Evolutionary conservation across 2,329 filamentous ascomycete species (phyloP), one percentile per base, ranked within the genome.

Genomic region (Rhynchosporium agropyri): DNA sequence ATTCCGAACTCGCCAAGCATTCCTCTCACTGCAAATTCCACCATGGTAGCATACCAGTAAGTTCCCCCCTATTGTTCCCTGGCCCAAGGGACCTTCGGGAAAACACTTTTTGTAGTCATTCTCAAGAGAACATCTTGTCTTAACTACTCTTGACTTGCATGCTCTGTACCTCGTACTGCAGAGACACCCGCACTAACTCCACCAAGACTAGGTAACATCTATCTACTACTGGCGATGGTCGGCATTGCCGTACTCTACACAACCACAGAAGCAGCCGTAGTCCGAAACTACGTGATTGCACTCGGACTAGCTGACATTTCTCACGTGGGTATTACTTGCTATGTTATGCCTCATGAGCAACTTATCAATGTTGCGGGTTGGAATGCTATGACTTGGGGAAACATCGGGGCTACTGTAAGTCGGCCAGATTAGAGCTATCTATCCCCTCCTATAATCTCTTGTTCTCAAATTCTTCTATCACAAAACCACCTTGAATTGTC

Each of bases 341-440:
- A 78, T 70, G 81, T 80, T 6, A 78, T 91, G 66, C 88, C 86
- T 8, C 79, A 78, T 72, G 79, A 83, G 9, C 77, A 76, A 40
- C 80, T 84, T 53, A 65, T 83, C 50, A 80, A 85, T 67, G 75
- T 88, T 10, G 75, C 71, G 4, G 76, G 74, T 28, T 92, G 89
- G 89, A 91, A 90, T 73, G 77, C 82, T 40, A 83, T 89, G 79
- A 83, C 86, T n/a, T 90, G 86, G 84, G 89, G 89, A 2, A 92
- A 92, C 70, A 80, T 92, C 65, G 87, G 82, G 7, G 80, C 82
- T 56, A 91, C 89, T 31, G 83, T 86, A 69, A 76, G 67, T 43
- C 20, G 9, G 13, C 42, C 20, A n/a, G 12, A 15, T 43, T 43
- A n/a, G 42, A 43, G 20, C 3, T 38, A 20, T 3, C 50, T 4